These are phyloP conservation scores for Malus fusca DNA, from an alignment of 306 rosid genomes.

Conservation along the genomic window DNA sequence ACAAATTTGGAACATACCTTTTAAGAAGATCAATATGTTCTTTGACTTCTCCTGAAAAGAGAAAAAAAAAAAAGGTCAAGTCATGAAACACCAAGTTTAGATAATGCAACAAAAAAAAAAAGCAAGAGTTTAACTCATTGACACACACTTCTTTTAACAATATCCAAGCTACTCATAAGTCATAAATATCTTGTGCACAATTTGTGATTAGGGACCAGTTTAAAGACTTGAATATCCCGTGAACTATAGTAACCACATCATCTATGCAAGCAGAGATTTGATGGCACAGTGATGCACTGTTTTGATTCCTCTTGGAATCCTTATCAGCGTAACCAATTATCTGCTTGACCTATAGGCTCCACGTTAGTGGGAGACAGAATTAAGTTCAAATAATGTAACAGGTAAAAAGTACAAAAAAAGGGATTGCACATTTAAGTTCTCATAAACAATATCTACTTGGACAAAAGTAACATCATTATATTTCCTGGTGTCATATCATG, in stretches of 20 bases:
- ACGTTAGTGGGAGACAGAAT: background rate
- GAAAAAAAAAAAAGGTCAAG: conserved; percentile 4
- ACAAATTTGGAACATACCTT: conserved; percentile 54
- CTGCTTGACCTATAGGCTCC: conserved; percentile 28
- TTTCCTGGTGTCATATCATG: background rate
- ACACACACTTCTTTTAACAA: conserved; percentile 33
- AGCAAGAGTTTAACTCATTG: conserved; percentile 1
- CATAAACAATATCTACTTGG: background rate
- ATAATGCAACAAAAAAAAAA: conserved; percentile 4
- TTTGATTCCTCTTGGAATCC: conserved; percentile 19
- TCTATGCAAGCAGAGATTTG: conserved; percentile 24
- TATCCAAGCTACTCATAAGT: conserved; percentile 25
- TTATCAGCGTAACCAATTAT: conserved; percentile 12
- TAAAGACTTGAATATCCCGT: conserved; percentile 40
- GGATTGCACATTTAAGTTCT: background rate
- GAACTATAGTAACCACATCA: conserved; percentile 46
- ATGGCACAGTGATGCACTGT: conserved; percentile 5
- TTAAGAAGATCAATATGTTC: conserved; percentile 43
- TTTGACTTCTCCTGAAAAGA: conserved; percentile 52
- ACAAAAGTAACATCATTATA: background rate
- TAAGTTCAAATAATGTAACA: background rate
- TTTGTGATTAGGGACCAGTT: conserved; percentile 50
- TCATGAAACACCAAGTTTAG: conserved; percentile 5
- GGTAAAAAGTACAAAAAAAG: background rate
- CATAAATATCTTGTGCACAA: conserved; percentile 57